Base-by-base conservation (phyloP, 768 basidiomycete species). In the Phanerochaete carnosa region DNA sequence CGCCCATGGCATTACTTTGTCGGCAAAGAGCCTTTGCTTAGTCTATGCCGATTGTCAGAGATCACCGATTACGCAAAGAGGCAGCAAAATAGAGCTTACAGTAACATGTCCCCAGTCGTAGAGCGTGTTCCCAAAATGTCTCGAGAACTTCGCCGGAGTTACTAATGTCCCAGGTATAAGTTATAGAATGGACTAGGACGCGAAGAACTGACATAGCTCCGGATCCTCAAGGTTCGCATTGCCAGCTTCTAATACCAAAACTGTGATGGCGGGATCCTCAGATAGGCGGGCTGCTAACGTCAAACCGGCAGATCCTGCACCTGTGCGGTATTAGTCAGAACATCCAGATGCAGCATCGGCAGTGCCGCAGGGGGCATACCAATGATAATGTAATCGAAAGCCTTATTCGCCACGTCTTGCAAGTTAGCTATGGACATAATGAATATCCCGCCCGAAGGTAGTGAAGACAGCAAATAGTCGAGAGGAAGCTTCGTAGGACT, bases 221-320 rank as follows among this genome's bases (percentile, higher is more conserved):
- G 56, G 37, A 26, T 62, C 56, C 25, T 58, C n/a, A 3, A 62
- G 50, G 57, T 62, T 62, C 35, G 61, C 49, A 16, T 39, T 50
- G 23, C 72, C 72, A 1, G 71, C 69, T 55, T 74, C 73, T 1
- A 56, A 30, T 6, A 61, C 54, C 16, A 26, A 47, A 15, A 56
- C 60, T 4, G 60, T 25, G 8, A n/a, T 29, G 45, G 30, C 22
- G 15, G 25, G 16, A 45, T 61, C 74, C 55, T 76, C 73, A 6
- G 70, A 62, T 29, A 80, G 68, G 19, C 79, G 68, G 9, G 69
- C 69, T 22, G 77, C 79, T 28, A 79, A 64, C 9, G 75, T 73
- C 30, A 78, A 60, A 19, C 53, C 60, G 7, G 55, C 46, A 13
- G 55, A 32, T 16, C 46, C 53, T 9, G 45, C 60, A n/a, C 55